phyloP scores from a whole-genome alignment of 495 filamentous ascomycete species.

The Penicillium desertorum region DNA sequence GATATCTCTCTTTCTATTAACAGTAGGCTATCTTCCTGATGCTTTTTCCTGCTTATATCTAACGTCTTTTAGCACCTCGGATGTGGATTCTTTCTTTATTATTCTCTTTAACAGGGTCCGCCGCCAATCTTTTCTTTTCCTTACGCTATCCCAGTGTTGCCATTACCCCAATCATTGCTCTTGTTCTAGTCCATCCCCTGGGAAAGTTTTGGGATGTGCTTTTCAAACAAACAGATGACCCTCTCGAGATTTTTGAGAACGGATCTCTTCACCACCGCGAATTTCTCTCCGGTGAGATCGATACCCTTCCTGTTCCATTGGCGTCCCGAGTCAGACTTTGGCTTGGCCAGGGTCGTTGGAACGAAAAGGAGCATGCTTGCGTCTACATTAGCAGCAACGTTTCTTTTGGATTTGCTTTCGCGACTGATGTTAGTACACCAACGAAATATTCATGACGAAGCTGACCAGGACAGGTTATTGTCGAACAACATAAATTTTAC shows the following conservation, averaged over 20 bases:
- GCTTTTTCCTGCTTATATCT: neutral
- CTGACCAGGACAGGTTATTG: conserved; percentile 49
- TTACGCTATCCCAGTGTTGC: conserved; percentile 84
- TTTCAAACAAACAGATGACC: conserved; percentile 62
- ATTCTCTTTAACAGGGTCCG: conserved; percentile 76
- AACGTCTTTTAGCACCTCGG: conserved; percentile 53
- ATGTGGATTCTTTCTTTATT: conserved; percentile 80
- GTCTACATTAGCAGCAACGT: conserved; percentile 89
- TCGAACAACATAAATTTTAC: conserved; percentile 85
- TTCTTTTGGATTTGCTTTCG: conserved; percentile 84
- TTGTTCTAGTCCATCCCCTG: conserved; percentile 77
- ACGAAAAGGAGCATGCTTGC: conserved; percentile 83
- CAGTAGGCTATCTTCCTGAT: conserved; percentile 32
- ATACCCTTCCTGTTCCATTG: conserved; percentile 12
- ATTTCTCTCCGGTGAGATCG: conserved; percentile 17
- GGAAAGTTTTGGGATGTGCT: conserved; percentile 74
- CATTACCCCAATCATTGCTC: conserved; percentile 80
- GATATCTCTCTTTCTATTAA: conserved; percentile 74
- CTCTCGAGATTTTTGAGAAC: conserved; percentile 49
- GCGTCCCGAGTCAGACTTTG: conserved; percentile 54
- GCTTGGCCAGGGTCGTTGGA: conserved; percentile 79
- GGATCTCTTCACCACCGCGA: conserved; percentile 30
- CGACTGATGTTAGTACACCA: conserved; percentile 45
- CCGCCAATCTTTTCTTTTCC: conserved; percentile 80
- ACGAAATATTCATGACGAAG: neutral